Evolutionary conservation across 257 asterid genomes (phyloP), one percentile per base, ranked within the genome.

Genomic region (Solanum chiquidenum): DNA sequence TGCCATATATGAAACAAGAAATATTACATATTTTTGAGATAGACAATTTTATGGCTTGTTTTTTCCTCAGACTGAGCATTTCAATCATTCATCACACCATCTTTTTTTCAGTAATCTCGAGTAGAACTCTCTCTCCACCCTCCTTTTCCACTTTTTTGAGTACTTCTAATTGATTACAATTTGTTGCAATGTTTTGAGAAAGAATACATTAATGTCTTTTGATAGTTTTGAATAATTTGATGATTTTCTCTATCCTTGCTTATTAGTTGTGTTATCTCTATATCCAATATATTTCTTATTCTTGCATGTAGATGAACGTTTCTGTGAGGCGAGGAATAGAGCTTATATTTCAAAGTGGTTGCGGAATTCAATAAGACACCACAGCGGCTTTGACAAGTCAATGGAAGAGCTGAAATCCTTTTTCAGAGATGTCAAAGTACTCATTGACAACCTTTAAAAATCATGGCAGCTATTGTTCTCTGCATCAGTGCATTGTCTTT

Each of bases 341-440:
- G 89, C 94, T 89, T 90, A 92, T 92, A 90, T 95, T 84, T 97
- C 99, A 86, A 97, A 95, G 94, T 97, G 99, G 99, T 87, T 97
- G 90, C 96, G 99, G 89, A 96, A 94, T 86, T 95, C 99, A 33
- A 91, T 97, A 88, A 93, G 91, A 90, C 93, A 91, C 85, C 95
- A 92, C 87, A 93, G 86, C 89, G 55, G 87, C 92, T 93, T 95
- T 89, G 96, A 93, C 75, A 94, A 93, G 64, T 94, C 99, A 83
- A 68, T 97, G 38, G 93, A 94, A 25, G 91, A 94, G 76, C 90
- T 97, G 86, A 95, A 92, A 89, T 90, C 95, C 87, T 97, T 95
- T 92, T 97, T 95, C 89, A 87, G 87, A 90, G 94, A 94, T 86
- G 95, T 92, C 87, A 94, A 97, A 97, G 99, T 95, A 90, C 60